phyloP scores from a whole-genome alignment of 441 rosid genomes.

The Hura crepitans region DNA sequence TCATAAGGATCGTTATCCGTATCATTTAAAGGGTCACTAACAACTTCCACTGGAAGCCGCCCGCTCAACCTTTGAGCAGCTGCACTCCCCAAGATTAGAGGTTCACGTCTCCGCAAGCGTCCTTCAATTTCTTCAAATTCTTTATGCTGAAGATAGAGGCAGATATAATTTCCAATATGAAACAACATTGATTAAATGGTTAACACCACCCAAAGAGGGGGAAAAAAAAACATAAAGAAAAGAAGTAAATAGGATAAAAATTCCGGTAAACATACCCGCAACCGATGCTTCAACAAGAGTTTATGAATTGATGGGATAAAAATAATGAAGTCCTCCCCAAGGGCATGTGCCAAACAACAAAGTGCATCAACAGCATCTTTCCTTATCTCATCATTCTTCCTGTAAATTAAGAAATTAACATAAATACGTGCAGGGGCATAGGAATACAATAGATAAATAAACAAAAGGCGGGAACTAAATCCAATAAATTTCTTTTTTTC shows the following conservation, averaged over 20 bases:
- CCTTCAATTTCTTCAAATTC: constrained; percentile 97
- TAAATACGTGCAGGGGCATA: background rate
- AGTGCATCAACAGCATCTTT: constrained; percentile 98
- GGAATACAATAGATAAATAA: background rate
- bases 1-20: constrained; percentile 82
- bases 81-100: constrained; percentile 71
- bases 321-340: constrained; percentile 96
- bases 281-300: constrained; percentile 67
- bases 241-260: background rate
- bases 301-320: constrained; percentile 94
- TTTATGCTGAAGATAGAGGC: constrained; percentile 64
- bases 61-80: constrained; percentile 80
- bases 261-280: constrained; percentile 46
- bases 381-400: constrained; percentile 86
- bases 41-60: constrained; percentile 76
- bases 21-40: constrained; percentile 82
- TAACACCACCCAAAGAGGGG: background rate
- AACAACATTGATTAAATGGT: background rate
- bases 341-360: constrained; percentile 97
- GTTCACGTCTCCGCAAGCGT: constrained; percentile 75
- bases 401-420: constrained; percentile 32
- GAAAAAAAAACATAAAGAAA: background rate
- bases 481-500: background rate
- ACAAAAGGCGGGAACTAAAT: background rate
- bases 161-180: background rate